Evolutionary conservation across 1,139 yeast genomes (phyloP).

Genomic region (Pichia sp.): DNA sequence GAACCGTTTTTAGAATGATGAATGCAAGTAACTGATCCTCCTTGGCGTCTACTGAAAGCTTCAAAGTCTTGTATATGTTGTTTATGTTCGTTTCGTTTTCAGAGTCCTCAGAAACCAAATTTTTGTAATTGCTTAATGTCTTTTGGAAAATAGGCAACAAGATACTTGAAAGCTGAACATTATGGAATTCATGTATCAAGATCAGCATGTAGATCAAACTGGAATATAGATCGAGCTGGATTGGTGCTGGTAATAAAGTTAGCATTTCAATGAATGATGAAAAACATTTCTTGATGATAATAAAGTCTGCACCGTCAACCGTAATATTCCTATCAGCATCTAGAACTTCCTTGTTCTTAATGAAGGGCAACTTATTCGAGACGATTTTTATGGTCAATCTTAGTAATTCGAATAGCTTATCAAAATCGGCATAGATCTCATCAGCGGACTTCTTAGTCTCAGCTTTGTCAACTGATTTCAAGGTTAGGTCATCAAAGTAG

Average conservation of each 20-base stretch:
- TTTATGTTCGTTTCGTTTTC: constrained; percentile 25
- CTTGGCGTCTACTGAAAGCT: constrained; percentile 22
- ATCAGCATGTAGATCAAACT: constrained; percentile 62
- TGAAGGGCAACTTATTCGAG: constrained; percentile 52
- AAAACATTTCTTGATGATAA: constrained; percentile 46
- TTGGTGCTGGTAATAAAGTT: constrained; percentile 55
- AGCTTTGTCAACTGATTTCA: constrained; percentile 12
- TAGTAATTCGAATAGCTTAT: constrained; percentile 73
- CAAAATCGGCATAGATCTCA: constrained; percentile 51
- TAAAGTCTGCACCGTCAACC: constrained; percentile 29
- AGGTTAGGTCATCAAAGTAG: constrained; percentile 31
- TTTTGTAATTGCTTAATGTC: constrained; percentile 11
- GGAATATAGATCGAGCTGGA: constrained; percentile 61
- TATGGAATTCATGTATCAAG: constrained; percentile 42
- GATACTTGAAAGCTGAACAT: constrained; percentile 38
- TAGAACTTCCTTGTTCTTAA: constrained; percentile 37
- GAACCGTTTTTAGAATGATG: constrained; percentile 51
- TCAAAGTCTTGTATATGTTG: constrained; percentile 35
- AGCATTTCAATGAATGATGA: constrained; percentile 57
- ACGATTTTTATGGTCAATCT: constrained; percentile 67
- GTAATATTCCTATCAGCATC: constrained; percentile 21
- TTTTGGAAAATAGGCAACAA: constrained; percentile 51
- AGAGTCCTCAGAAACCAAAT: constrained; percentile 14
- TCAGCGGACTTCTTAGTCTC: constrained; percentile 16
- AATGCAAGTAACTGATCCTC: constrained; percentile 48